Base-by-base conservation (phyloP, 768 basidiomycete species). In the Boletus subcaerulescens region DNA sequence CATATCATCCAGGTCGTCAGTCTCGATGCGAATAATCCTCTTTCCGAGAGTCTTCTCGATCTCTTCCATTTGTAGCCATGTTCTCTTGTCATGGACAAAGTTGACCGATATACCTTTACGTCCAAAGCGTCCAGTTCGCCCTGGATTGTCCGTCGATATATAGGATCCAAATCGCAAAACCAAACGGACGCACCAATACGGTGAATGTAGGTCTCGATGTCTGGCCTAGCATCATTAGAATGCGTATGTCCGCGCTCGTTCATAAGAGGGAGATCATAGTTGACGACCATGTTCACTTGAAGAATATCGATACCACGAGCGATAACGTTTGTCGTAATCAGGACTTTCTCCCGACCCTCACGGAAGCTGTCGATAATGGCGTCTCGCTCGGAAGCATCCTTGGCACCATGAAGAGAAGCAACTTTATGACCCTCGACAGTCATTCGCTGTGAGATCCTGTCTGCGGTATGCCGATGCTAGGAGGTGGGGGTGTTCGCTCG, bases 231-330 rank as follows among this genome's bases (percentile, higher is more conserved):
- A 57, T 89, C 87, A 22, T 68, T 71, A 3, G 60, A 67, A 58
- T 65, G 76, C 46, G 59, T 66, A 60, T 67, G 71, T 51, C 63
- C 73, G 14, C 88, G 84, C 64, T 91, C 89, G 60, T 84, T 87
- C 81, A 91, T 84, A 44, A 93, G 75, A 0, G 95, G 94, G 26
- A 97, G 80, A 67, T 98, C 95, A 67, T 98, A 99, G 74, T 98
- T 98, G 71, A 99, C 93, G n/a, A 98, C 96, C 94, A 99, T 94
- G 78, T 98, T 99, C 64, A 99, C 97, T 76, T 98, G 96, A 52
- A 93, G 79, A 65, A 99, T 97, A 65, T 99, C 97, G 75, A 99
- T 98, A 41, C 97, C 97, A 17, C 97, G 86, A 2, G 97, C 95
- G 59, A 98, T 90, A 66, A 99, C 97, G 72, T 99, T 99, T 38